phyloP scores from a whole-genome alignment of 2,329 filamentous ascomycete species.

The Alternaria ventricosa region DNA sequence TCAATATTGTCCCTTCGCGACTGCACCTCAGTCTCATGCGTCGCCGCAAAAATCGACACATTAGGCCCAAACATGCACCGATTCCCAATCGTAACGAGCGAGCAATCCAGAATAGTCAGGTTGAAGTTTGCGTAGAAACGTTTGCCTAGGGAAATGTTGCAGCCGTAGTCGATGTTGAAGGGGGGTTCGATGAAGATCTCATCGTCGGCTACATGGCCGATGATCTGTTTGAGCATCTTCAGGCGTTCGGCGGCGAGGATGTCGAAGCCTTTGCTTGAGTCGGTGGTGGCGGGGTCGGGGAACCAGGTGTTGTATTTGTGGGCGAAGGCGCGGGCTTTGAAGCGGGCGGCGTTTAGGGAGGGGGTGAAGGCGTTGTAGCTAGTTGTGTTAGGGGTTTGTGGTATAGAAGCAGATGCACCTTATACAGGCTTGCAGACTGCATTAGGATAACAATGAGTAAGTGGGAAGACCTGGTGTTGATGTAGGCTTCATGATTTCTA shows the following conservation, averaged over 20 bases:
- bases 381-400: background rate
- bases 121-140: conserved; percentile 71
- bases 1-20: conserved; percentile 57
- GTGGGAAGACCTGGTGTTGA: background rate
- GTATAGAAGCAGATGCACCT: background rate
- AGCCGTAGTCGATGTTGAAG: conserved; percentile 69
- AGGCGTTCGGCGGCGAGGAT: conserved; percentile 33
- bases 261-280: conserved; percentile 28
- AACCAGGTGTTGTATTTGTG: conserved; percentile 65
- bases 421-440: too few species aligned
- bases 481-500: background rate
- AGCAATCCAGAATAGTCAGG: conserved; percentile 60
- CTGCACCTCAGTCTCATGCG: conserved; percentile 59
- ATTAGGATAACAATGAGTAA: too few species aligned
- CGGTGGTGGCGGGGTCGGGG: conserved; percentile 21
- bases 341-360: conserved; percentile 59
- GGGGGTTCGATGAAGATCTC: conserved; percentile 64
- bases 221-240: conserved; percentile 32
- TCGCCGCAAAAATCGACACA: conserved; percentile 60
- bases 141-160: conserved; percentile 67
- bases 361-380: conserved; percentile 61
- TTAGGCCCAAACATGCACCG: conserved; percentile 61
- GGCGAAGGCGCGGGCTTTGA: conserved; percentile 62
- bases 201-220: conserved; percentile 44
- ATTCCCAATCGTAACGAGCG: conserved; percentile 60